Base-by-base conservation (phyloP, 305 asterid species). In the Stenogyne calaminthoides region DNA sequence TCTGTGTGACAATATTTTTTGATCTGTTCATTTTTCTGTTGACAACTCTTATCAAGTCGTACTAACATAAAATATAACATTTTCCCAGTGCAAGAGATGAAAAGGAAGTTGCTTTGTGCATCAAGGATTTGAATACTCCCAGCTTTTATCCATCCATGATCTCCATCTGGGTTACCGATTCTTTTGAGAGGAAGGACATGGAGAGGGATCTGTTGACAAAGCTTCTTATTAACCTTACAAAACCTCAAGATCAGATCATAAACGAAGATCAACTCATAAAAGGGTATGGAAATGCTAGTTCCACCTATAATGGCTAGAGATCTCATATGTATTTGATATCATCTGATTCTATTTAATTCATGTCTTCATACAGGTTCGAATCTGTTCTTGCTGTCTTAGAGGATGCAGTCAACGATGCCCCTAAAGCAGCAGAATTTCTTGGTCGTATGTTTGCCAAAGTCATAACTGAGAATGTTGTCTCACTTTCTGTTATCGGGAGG, bases 381-480 rank as follows among this genome's bases (percentile, higher is more conserved):
- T 79, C 80, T 36, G 94, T 85, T 51, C 84, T 88, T 8, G 73
- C 76, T 20, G 80, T 71, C 59, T 71, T 88, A 78, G 96, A 91
- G 77, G 90, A 87, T 82, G 83, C 86, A 15, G 85, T 80, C 25
- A 87, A 80, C 8, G 94, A 91, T 70, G 93, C 91, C 77, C 91
- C 91, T 25, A 82, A 68, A 83, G 93, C 95, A 22, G 80, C 88
- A 9, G 85, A 74, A 63, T 92, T 84, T 67, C 85, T 87, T 5
- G 93, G 90, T 20, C 78, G 71, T 32, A 81, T 82, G 9, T 80
- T 89, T 9, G 91, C 90, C 25, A 76, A 67, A 72, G 77, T 86
- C 39, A 76, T 84, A 12, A 9, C 76, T 2, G 92, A 83, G 55
- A 77, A 83, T 7, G 70, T 84, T 2, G 20, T 87, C 15, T 59